Percentiles rank a stretch among this genome's conserved stretches.
Conservation (phyloP, 2,329 filamentous ascomycete species). For the Eutypa lata region DNA sequence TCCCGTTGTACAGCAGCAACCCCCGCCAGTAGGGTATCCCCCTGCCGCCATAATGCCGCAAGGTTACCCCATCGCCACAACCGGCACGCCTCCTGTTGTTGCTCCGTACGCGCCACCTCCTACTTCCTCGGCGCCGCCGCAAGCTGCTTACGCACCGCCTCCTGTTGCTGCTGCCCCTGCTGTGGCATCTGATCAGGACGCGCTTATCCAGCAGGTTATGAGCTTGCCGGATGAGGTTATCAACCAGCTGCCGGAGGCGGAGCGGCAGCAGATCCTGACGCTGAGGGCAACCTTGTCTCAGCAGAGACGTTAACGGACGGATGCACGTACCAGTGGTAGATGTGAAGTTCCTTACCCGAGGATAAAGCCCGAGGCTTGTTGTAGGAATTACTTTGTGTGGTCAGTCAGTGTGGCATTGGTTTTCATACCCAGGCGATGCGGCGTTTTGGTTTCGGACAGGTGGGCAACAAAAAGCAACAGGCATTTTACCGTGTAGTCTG, state of each 20-base stretch:
- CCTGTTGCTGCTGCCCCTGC: constrained; percentile 33
- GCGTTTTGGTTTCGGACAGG: not conserved
- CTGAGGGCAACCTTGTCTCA: constrained; percentile 63
- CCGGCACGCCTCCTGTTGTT: constrained; percentile 47
- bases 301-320: constrained; percentile 28
- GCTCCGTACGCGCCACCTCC: constrained; percentile 44
- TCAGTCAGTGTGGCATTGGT: not conserved
- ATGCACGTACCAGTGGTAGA: not conserved
- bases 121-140: constrained; percentile 24
- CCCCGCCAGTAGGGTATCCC: constrained; percentile 34
- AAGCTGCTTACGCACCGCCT: constrained; percentile 39
- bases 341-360: too few species aligned
- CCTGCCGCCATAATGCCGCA: constrained; percentile 24
- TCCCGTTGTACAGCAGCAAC: constrained; percentile 33
- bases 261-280: constrained; percentile 75
- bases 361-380: too few species aligned
- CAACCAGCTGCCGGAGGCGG: constrained; percentile 70
- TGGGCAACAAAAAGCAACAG: too few species aligned
- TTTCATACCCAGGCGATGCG: not conserved
- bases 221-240: constrained; percentile 77
- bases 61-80: constrained; percentile 36
- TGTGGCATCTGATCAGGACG: constrained; percentile 58
- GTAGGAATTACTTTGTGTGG: too few species aligned
- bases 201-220: constrained; percentile 78
- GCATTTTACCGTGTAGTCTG: too few species aligned